Evolutionary conservation across 129 eudicot species (phyloP), one percentile per base, ranked within the genome.

Genomic region (Glebionis coronaria): DNA sequence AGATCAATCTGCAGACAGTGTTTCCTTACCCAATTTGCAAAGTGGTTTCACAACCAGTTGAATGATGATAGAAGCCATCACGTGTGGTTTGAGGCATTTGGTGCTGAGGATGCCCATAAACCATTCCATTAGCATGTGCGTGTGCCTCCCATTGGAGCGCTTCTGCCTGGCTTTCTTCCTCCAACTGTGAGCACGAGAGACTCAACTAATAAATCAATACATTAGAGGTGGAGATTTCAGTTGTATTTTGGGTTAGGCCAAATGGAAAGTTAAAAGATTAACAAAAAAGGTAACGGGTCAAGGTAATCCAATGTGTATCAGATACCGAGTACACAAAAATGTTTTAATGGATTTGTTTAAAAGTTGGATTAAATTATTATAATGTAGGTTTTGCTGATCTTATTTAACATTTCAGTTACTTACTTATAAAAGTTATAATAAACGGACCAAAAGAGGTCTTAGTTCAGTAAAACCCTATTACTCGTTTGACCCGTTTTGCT

Each of bases 131-230:
- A 1, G 74, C 60, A 9, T 63, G 72, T 56, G 73, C 65, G 19
- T 73, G 76, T 61, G 78, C 75, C 42, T 81, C 82, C 85, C 85
- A 77, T 25, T 81, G 76, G 46, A 77, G 76, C 6, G 71, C 80
- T 13, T 77, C 73, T 14, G 51, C 81, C 63, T 77, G 79, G 64
- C 63, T 77, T 69, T 72, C 82, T 81, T 73, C 82, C 13, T 71
- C 82, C 10, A 82, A 72, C 79, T 79, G 72, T 62, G 31, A 57
- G 56, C 54, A 62, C 14, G 1, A 67, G 53, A 16, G 44, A 23
- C 42, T 71, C 56, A 29, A 44, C 5, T 2, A 0, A 16, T 61
- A 35, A 46, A 25, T 35, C 40, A 31, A 46, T 3, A 29, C 5
- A 29, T 29, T 29, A 29, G 35, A 3, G 35, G 35, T 29, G 35